Evolutionary conservation across 225 moss, liverwort and hornwort species (phyloP).

Genomic region (Anthoceros angustus): DNA sequence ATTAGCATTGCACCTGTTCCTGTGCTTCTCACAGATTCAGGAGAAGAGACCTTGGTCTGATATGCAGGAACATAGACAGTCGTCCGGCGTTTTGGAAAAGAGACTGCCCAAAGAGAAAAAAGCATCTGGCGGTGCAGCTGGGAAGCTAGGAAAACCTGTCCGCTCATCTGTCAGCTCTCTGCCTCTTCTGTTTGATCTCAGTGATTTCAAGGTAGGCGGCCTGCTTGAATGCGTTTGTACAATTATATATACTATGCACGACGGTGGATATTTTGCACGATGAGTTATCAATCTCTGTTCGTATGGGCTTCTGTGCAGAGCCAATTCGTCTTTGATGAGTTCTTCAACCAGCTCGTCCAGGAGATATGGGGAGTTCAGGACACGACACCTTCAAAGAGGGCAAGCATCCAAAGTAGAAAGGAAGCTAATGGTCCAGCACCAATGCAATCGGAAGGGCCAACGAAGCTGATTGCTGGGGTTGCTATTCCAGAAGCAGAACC

Average conservation of each 20-base stretch:
- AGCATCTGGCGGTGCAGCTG: constrained; percentile 1
- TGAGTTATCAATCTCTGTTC: neutral
- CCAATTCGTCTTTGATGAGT: neutral
- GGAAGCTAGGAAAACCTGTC: neutral
- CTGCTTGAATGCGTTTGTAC: no score
- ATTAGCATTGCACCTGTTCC: no score
- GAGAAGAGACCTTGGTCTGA: neutral
- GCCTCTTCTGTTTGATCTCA: neutral
- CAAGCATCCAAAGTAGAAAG: neutral
- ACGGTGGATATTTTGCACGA: neutral
- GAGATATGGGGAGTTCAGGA: neutral
- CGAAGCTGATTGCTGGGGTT: neutral
- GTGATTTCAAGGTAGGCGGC: neutral
- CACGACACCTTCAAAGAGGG: neutral
- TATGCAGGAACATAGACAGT: neutral
- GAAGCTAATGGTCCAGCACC: neutral
- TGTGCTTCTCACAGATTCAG: neutral
- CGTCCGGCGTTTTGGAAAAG: neutral
- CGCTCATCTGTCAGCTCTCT: neutral
- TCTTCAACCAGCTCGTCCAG: neutral
- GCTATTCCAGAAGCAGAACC: neutral
- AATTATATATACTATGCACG: no score
- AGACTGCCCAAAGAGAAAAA: neutral
- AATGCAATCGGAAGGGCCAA: neutral
- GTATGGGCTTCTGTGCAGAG: neutral